Evolutionary conservation across 495 filamentous ascomycete genomes (phyloP), one percentile per base, ranked within the genome.

Genomic region (Filosporella fistucella): DNA sequence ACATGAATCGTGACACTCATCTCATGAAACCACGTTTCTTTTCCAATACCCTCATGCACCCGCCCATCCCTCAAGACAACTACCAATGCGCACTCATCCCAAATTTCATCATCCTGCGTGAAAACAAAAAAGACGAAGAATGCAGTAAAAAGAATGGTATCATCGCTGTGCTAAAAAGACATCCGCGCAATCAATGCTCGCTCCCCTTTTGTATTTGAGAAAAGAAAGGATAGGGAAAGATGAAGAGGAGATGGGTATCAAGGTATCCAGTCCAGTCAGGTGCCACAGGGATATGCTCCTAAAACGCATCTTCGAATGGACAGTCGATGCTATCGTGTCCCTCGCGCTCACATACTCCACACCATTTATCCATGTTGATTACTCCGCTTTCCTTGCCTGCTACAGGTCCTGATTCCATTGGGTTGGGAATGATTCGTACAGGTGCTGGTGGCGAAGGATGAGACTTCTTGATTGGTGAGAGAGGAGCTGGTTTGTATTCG

Each of bases 251-350:
- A 20, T 12, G 20, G 9, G 23, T 44, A 13, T 23, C 28, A 4
- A n/a, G 21, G n/a, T 17, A 38, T 38, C 42, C 48, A 16, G 26
- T 30, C 13, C 42, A 6, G 26, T 25, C 35, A 44, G 18, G 14
- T n/a, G 14, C n/a, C n/a, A n/a, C n/a, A n/a, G n/a, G n/a, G n/a
- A n/a, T n/a, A n/a, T n/a, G 20, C 14, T 22, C 33, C 42, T 58
- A 79, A 51, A 84, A 84, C 57, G 79, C 85, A 61, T 91, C 89
- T 63, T 96, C 91, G 67, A 94, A 85, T 12, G 91, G 91, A 70
- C 91, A 97, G 63, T 94, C 88, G 49, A 94, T 89, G 60, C 89
- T 95, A 63, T 93, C 87, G 59, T 99, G 93, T 24, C 93, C 93
- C 59, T 97, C 94, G 44, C 85, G 78, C 71, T 99, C 93, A 63